Conservation (phyloP, 495 filamentous ascomycete species). For the Penicillium macrosclerotiorum region DNA sequence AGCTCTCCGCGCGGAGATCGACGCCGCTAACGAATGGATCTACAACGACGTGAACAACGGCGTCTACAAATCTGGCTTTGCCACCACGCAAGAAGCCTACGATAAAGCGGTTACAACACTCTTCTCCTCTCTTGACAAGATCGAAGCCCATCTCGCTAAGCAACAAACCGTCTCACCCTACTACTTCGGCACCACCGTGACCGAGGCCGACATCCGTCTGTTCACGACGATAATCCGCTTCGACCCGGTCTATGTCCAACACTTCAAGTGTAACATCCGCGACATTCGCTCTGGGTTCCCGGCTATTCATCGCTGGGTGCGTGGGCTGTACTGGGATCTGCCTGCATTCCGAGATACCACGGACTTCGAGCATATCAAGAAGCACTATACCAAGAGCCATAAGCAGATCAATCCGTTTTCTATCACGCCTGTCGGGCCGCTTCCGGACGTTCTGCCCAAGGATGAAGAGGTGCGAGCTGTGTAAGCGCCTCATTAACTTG, state of each 20-base stretch:
- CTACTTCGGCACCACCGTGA: slow-evolving; percentile 66
- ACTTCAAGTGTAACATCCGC: slow-evolving; percentile 89
- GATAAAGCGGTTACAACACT: slow-evolving; percentile 63
- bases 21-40: slow-evolving; percentile 76
- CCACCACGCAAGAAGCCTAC: slow-evolving; percentile 76
- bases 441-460: slow-evolving; percentile 59
- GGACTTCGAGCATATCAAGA: slow-evolving; percentile 69
- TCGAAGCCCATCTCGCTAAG: slow-evolving; percentile 63
- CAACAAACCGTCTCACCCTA: slow-evolving; percentile 51
- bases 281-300: slow-evolving; percentile 80
- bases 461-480: slow-evolving; percentile 61
- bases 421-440: slow-evolving; percentile 65
- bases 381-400: slow-evolving; percentile 70
- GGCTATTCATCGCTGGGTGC: slow-evolving; percentile 64
- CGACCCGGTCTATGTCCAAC: slow-evolving; percentile 86
- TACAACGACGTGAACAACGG: slow-evolving; percentile 86
- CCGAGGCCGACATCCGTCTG: slow-evolving; percentile 79
- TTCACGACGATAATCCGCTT: slow-evolving; percentile 85
- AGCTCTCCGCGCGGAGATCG: slow-evolving; percentile 60
- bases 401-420: slow-evolving; percentile 62
- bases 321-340: slow-evolving; percentile 66
- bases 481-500: slow-evolving; percentile 24
- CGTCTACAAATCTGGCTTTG: slow-evolving; percentile 76
- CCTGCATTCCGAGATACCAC: slow-evolving; percentile 62
- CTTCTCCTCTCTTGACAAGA: slow-evolving; percentile 68